A percentile compares a stretch with the other conserved stretches of the same genome.
Evolutionary conservation across 306 rosid species (phyloP).

Genomic region (Hippophae tibetana): DNA sequence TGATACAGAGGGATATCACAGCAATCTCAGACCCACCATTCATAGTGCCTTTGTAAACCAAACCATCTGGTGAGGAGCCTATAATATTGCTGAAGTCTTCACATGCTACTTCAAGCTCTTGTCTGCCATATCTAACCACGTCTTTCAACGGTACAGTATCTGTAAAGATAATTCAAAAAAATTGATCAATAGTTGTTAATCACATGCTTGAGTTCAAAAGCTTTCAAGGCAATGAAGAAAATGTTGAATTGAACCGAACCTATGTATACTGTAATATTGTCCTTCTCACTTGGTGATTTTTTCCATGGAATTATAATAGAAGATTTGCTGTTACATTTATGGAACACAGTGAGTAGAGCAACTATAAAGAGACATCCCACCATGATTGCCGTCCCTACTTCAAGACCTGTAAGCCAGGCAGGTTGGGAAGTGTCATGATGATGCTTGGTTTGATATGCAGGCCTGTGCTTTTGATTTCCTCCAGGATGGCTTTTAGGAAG

Average conservation of each 20-base stretch:
- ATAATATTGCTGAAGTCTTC: constrained; percentile 99
- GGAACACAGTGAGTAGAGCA: constrained; percentile 52
- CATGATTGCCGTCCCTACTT: constrained; percentile 69
- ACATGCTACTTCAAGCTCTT: constrained; percentile 95
- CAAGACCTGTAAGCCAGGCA: constrained; percentile 76
- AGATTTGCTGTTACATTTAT: constrained; percentile 58
- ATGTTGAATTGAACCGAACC: constrained; percentile 35
- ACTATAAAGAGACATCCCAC: constrained; percentile 58
- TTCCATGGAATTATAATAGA: constrained; percentile 88
- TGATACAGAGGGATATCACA: constrained; percentile 82
- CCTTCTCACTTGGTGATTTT: constrained; percentile 75
- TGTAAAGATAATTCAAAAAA: constrained; percentile 28
- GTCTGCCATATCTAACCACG: constrained; percentile 66
- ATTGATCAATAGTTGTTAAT: background rate
- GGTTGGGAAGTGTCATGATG: constrained; percentile 48
- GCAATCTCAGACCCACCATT: constrained; percentile 96
- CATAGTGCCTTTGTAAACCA: constrained; percentile 89
- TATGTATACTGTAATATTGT: constrained; percentile 44
- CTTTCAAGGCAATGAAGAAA: constrained; percentile 7
- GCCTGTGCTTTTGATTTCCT: constrained; percentile 25
- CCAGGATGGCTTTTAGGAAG: constrained; percentile 50
- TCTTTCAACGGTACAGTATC: constrained; percentile 79
- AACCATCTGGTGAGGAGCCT: constrained; percentile 95
- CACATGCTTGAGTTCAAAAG: constrained; percentile 14
- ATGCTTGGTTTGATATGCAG: constrained; percentile 37